Evolutionary conservation across 768 basidiomycete species (phyloP), one percentile per base, ranked within the genome.

Genomic region (Rickenella mellea): DNA sequence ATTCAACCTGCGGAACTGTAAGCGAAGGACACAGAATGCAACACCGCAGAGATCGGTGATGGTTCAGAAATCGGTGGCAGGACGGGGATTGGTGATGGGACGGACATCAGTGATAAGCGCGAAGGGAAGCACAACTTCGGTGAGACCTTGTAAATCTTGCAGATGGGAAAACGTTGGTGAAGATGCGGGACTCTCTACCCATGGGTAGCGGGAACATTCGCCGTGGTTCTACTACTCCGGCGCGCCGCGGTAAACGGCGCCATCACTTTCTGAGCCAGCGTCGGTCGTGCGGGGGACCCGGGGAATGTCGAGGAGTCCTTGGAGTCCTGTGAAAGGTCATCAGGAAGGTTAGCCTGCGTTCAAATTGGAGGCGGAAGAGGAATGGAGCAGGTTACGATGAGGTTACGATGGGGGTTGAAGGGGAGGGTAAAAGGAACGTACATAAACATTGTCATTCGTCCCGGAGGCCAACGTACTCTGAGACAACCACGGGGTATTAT

Each of bases 271-370:
- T 9, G 19, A 10, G 19, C 33, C 10, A 36, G 10, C 9, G 33
- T 36, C 33, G 19, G 29, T 30, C 10, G 33, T 36, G 33, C 33
- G 10, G 60, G 51, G 5, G 61, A 49, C 30, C 43, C n/a, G 15
- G 64, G 65, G 54, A 64, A 64, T 31, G 62, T 64, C 25, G 53
- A 57, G 9, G 63, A 64, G 39, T 65, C 65, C 25, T 63, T 58
- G 2, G 63, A 64, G 24, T 65, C 55, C 63, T 64, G 31, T 11
- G 15, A 41, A 14, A 33, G 11, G n/a, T n/a, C n/a, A n/a, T n/a
- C n/a, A 1, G 25, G n/a, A 49, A 27, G 51, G n/a, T 50, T 11
- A 22, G 7, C 27, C 9, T 17, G 39, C 8, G 29, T 9, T 36
- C 11, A 15, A 10, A 14, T 10, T 22, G 12, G 15, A 17, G 15